These are phyloP conservation scores for Penicillium sp. DNA, from an alignment of 2,329 filamentous ascomycete genomes.

Conservation along the genomic window DNA sequence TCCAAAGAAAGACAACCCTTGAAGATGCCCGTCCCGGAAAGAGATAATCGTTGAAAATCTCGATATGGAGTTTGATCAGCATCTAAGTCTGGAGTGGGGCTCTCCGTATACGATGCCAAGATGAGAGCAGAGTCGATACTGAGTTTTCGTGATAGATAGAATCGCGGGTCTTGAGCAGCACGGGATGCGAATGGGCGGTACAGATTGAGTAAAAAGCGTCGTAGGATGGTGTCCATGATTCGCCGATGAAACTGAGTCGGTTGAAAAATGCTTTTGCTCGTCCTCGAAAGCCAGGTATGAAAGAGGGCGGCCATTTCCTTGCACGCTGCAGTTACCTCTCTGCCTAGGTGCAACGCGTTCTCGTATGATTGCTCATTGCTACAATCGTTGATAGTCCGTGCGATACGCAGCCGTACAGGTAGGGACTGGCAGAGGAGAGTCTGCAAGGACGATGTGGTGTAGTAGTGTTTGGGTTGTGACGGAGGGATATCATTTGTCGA, in stretches of 20 bases:
- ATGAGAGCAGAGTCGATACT: slow-evolving; percentile 25
- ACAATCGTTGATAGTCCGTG: slow-evolving; percentile 24
- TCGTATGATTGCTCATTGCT: slow-evolving; percentile 23
- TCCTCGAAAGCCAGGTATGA: slow-evolving; percentile 1
- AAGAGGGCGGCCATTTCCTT: slow-evolving; percentile 19
- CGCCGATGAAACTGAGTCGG: slow-evolving; percentile 25
- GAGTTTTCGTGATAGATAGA: slow-evolving; percentile 29
- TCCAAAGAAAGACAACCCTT: slow-evolving; percentile 25
- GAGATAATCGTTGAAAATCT: slow-evolving; percentile 25
- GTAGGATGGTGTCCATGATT: slow-evolving; percentile 24
- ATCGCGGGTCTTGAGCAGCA: slow-evolving; percentile 23
- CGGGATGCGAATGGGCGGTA: slow-evolving; percentile 29
- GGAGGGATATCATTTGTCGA: slow-evolving; percentile 10
- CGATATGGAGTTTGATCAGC: slow-evolving; percentile 11
- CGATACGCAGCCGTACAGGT: slow-evolving; percentile 19
- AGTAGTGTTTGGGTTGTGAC: slow-evolving; percentile 11
- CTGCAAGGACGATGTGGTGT: slow-evolving; percentile 28
- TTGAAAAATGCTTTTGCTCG: slow-evolving; percentile 1
- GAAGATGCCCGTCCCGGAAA: slow-evolving; percentile 25
- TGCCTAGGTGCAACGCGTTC: slow-evolving; percentile 22
- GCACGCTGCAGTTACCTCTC: slow-evolving; percentile 22
- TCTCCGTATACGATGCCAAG: slow-evolving; percentile 23
- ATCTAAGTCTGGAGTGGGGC: not conserved
- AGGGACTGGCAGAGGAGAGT: slow-evolving; percentile 23
- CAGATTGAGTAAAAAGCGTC: slow-evolving; percentile 24